Conservation (phyloP, 805 yeast species). For the Debaryomyces tyrocola region DNA sequence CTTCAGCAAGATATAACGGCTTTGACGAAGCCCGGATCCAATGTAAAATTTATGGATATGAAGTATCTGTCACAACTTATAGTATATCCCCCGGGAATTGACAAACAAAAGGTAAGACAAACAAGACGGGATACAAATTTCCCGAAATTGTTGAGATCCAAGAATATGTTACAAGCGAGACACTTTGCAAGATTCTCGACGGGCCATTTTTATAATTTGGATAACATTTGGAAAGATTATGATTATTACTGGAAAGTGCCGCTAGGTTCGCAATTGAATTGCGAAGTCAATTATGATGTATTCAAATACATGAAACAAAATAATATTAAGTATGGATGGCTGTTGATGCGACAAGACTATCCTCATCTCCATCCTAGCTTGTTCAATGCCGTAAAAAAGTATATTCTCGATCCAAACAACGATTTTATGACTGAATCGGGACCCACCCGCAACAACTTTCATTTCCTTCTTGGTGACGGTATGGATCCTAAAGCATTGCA, state of each 20-base stretch:
- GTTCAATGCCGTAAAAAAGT: slow-evolving; percentile 7
- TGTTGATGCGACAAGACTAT: slow-evolving; percentile 9
- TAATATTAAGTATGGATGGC: slow-evolving; percentile 22
- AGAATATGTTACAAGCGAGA: slow-evolving; percentile 15
- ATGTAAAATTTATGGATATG: slow-evolving; percentile 14
- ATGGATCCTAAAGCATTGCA: not conserved
- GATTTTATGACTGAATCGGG: not conserved
- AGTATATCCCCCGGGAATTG: slow-evolving; percentile 16
- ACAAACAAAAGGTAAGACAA: slow-evolving; percentile 24
- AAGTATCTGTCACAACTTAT: slow-evolving; percentile 15
- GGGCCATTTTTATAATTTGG: slow-evolving; percentile 20
- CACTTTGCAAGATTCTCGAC: slow-evolving; percentile 21
- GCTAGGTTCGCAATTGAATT: slow-evolving; percentile 19
- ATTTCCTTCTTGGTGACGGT: slow-evolving; percentile 6
- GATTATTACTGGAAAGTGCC: slow-evolving; percentile 29
- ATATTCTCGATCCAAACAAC: slow-evolving; percentile 3
- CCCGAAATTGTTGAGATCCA: slow-evolving; percentile 29
- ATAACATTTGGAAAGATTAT: slow-evolving; percentile 18
- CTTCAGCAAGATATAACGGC: slow-evolving; percentile 13
- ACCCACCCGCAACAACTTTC: slow-evolving; percentile 5
- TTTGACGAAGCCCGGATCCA: slow-evolving; percentile 14
- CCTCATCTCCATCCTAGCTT: slow-evolving; percentile 9
- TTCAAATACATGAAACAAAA: slow-evolving; percentile 22
- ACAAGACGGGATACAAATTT: slow-evolving; percentile 20
- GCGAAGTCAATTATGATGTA: slow-evolving; percentile 25